A percentile compares a stretch with the other conserved stretches of the same genome.
Conservation (phyloP, 1,284 basidiomycete genomes). For the Apiotrichum sp. region DNA sequence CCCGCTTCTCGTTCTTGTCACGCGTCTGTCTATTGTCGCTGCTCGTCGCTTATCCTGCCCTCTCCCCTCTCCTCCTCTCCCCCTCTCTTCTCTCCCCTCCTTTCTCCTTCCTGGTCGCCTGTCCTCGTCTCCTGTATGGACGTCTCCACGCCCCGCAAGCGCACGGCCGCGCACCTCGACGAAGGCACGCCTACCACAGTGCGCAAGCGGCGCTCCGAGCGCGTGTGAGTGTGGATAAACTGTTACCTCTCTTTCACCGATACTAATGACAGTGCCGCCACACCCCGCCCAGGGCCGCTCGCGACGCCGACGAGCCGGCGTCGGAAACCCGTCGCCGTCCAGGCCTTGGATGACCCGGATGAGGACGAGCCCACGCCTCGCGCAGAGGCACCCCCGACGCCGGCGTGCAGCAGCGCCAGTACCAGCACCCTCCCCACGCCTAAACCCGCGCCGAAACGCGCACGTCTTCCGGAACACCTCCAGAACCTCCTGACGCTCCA, state of each 20-base stretch:
- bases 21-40: no score
- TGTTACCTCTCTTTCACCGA: neutral
- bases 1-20: neutral
- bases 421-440: neutral
- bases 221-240: neutral
- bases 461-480: constrained; percentile 38
- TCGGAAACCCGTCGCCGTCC: no score
- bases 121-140: neutral
- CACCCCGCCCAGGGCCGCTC: no score
- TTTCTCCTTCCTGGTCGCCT: no score
- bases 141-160: constrained; percentile 2
- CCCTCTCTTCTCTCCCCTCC: no score
- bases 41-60: no score
- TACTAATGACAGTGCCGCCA: neutral
- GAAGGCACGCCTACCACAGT: neutral
- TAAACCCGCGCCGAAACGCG: neutral
- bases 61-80: no score
- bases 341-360: no score
- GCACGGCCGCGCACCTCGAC: neutral
- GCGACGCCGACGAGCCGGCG: neutral
- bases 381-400: no score
- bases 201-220: neutral
- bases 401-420: no score
- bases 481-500: constrained; percentile 42
- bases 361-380: no score